phyloP scores from a whole-genome alignment of 2,329 filamentous ascomycete species.

The Aspergillus pseudoterreus region DNA sequence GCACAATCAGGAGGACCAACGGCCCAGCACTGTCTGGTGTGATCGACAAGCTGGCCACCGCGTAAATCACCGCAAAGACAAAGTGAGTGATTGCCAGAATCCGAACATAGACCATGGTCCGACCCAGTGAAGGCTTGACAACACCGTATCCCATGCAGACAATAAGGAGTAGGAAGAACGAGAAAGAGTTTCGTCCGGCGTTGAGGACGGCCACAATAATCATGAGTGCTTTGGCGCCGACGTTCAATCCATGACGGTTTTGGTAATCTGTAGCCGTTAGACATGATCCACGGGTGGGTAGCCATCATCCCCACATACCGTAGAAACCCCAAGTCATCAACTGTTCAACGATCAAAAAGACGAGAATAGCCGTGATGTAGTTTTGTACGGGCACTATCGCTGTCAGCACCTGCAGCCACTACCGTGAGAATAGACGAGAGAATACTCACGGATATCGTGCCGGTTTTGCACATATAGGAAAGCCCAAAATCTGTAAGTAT shows the following conservation, averaged over 20 bases:
- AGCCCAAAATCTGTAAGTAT: constrained; percentile 69
- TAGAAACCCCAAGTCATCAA: constrained; percentile 99
- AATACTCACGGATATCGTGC: constrained; percentile 71
- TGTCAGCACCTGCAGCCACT: constrained; percentile 35
- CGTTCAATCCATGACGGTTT: constrained; percentile 81
- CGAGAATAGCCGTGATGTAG: constrained; percentile 94
- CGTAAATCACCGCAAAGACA: constrained; percentile 89
- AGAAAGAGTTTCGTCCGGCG: constrained; percentile 92
- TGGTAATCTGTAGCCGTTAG: constrained; percentile 68
- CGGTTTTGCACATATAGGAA: constrained; percentile 95
- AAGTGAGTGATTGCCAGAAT: constrained; percentile 91
- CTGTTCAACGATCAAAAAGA: constrained; percentile 94
- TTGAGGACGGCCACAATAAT: constrained; percentile 90
- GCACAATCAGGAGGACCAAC: constrained; percentile 85
- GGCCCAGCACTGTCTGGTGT: constrained; percentile 87
- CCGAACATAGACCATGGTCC: constrained; percentile 90
- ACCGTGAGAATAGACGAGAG: not conserved
- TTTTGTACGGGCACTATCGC: constrained; percentile 84
- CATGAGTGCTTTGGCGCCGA: constrained; percentile 79
- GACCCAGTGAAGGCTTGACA: constrained; percentile 86
- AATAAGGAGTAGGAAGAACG: constrained; percentile 94
- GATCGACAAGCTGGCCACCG: constrained; percentile 81
- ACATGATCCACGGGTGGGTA: not conserved
- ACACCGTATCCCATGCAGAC: constrained; percentile 99
- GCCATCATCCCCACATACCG: constrained; percentile 48